A percentile compares a stretch with the other conserved stretches of the same genome.
These are phyloP conservation scores for Moricandia arvensis DNA, from an alignment of 345 rosid genomes.

Conservation along the genomic window DNA sequence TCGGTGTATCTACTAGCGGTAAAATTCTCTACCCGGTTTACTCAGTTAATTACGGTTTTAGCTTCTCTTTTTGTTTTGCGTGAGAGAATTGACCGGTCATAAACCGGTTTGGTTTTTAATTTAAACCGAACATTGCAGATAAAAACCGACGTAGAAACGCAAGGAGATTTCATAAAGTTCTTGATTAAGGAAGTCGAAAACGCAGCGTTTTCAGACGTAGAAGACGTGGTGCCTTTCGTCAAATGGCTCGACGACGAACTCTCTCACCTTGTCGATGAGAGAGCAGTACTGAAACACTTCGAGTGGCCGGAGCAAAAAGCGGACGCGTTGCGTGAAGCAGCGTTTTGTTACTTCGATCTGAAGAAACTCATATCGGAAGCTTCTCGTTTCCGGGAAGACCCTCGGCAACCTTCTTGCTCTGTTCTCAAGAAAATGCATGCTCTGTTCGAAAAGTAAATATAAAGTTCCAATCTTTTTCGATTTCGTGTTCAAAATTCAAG, in stretches of 20 bases:
- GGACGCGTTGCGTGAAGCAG: slow-evolving; percentile 87
- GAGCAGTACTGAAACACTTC: slow-evolving; percentile 89
- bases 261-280: slow-evolving; percentile 87
- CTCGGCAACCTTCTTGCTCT: slow-evolving; percentile 61
- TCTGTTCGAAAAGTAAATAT: slow-evolving; percentile 73
- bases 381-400: slow-evolving; percentile 61
- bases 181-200: slow-evolving; percentile 84
- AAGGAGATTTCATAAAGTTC: slow-evolving; percentile 88
- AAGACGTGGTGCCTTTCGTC: slow-evolving; percentile 93
- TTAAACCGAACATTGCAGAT: slow-evolving; percentile 51
- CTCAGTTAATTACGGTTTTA: slow-evolving; percentile 15
- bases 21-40: slow-evolving; percentile 18
- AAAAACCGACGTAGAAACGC: slow-evolving; percentile 92
- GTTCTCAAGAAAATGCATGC: slow-evolving; percentile 95
- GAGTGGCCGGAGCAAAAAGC: slow-evolving; percentile 96
- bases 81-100: slow-evolving; percentile 33
- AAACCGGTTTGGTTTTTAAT: background rate
- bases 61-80: slow-evolving; percentile 17
- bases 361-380: slow-evolving; percentile 84
- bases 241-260: slow-evolving; percentile 98
- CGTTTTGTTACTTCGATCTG: slow-evolving; percentile 85
- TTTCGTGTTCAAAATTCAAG: background rate
- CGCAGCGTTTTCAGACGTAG: slow-evolving; percentile 72
- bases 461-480: background rate
- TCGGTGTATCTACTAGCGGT: slow-evolving; percentile 90